Evolutionary conservation across 2,329 filamentous ascomycete genomes (phyloP), one percentile per base, ranked within the genome.

Genomic region (Pestalotiopsis sp.): DNA sequence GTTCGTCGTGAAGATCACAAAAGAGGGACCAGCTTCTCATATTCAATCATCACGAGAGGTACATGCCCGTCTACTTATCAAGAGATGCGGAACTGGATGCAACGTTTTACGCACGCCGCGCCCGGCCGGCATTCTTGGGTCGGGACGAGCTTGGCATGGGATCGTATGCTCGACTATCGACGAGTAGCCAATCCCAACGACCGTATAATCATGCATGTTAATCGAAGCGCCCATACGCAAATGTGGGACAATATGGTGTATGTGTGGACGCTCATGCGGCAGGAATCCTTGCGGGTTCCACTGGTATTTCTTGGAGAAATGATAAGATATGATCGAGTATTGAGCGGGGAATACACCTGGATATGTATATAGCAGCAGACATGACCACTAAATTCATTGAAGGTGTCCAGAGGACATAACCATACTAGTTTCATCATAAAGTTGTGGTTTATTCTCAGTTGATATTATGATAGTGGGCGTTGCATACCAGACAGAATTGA

Each of bases 171-270:
- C 60, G n/a, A 63, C n/a, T 17, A 24, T 52, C 13, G 44, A 52
- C 14, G 11, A 63, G 39, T 14, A 9, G 20, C 60, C 60, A 63
- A 63, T 63, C 40, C 20, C 10, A 48, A 35, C 11, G 26, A 13
- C 35, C n/a, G 11, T 63, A 30, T 44, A 63, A n/a, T 13, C 60
- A 63, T 63, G 26, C 26, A 61, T 22, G 60, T 20, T 63, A 40
- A 63, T 63, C 60, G 60, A n/a, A 39, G 39, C 14, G 60, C 39
- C 39, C 17, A 63, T 40, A 63, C 60, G 60, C 60, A 63, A 63
- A 7, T 63, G 60, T 52, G 60, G 60, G 22, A 22, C 38, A 40
- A n/a, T 44, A 63, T 63, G 60, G 58, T 61, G 58, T 22, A n/a
- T 38, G 58, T 30, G 58, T 61, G 58, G 58, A 30, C 40, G 56